Evolutionary conservation across 352 stramenopile genomes (phyloP).

Genomic region (Pythium volutum): DNA sequence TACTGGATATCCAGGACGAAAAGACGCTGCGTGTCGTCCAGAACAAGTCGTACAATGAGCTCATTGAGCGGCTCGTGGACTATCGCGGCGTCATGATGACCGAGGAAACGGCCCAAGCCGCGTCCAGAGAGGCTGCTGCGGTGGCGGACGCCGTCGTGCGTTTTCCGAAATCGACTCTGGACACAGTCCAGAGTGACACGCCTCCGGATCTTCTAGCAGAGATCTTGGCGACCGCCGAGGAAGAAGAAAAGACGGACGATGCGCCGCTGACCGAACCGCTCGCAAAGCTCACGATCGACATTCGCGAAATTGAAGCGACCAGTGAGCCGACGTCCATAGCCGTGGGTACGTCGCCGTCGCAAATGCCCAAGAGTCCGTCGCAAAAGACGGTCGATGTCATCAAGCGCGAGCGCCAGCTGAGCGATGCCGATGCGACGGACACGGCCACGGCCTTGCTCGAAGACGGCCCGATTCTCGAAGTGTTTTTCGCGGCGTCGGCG

Average conservation of each 20-base stretch:
- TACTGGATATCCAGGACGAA: conserved; percentile 92
- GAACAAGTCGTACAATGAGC: conserved; percentile 97
- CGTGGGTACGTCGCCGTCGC: conserved; percentile 22
- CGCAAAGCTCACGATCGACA: conserved; percentile 41
- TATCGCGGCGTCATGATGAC: conserved; percentile 73
- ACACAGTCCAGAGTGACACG: background rate
- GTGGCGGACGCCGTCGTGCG: background rate
- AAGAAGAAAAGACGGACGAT: background rate
- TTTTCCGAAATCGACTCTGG: background rate
- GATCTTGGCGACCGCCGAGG: background rate
- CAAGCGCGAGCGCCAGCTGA: conserved; percentile 78
- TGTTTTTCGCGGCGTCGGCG: conserved; percentile 89
- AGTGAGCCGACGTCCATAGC: conserved; percentile 21
- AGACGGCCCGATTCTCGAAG: conserved; percentile 75
- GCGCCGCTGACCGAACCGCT: background rate
- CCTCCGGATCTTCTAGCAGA: background rate
- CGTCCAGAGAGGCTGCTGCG: background rate
- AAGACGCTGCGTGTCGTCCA: conserved; percentile 78
- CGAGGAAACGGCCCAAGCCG: conserved; percentile 27
- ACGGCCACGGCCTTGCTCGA: conserved; percentile 65
- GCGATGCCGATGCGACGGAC: conserved; percentile 52
- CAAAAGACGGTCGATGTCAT: conserved; percentile 66
- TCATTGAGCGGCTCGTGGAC: conserved; percentile 94
- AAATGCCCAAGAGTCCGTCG: conserved; percentile 58
- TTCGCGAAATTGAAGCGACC: conserved; percentile 14